These are phyloP conservation scores for Vicia villosa DNA, from an alignment of 306 rosid species.

Conservation along the genomic window DNA sequence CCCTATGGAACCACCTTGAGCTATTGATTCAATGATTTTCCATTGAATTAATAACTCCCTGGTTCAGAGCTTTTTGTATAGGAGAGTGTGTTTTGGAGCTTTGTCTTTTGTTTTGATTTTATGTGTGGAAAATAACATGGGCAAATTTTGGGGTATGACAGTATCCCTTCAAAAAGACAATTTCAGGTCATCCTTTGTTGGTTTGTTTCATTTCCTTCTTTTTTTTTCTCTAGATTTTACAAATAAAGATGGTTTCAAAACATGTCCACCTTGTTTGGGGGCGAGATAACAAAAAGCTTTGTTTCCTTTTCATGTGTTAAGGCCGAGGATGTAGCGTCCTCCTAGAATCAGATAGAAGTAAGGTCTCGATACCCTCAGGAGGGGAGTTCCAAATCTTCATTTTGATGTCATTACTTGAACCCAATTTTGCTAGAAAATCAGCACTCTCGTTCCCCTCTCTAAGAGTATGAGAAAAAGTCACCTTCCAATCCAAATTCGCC, in stretches of 20 bases:
- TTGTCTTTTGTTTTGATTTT: no score
- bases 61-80: no score
- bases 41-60: no score
- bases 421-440: neutral
- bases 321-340: neutral
- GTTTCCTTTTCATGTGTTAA: no score
- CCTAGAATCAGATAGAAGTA: neutral
- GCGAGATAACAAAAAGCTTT: no score
- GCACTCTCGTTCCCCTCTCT: neutral
- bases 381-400: neutral
- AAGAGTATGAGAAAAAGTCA: neutral
- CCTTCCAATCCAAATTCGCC: neutral
- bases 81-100: no score
- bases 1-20: no score
- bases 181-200: neutral
- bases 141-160: no score
- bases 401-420: neutral
- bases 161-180: neutral
- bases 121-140: no score
- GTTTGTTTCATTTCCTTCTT: neutral
- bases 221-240: neutral
- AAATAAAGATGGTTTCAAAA: no score
- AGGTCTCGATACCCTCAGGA: neutral
- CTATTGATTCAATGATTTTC: no score
- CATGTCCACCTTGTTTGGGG: no score